Evolutionary conservation across 2,329 filamentous ascomycete genomes (phyloP), one percentile per base, ranked within the genome.

Genomic region (Xylaria sp.): DNA sequence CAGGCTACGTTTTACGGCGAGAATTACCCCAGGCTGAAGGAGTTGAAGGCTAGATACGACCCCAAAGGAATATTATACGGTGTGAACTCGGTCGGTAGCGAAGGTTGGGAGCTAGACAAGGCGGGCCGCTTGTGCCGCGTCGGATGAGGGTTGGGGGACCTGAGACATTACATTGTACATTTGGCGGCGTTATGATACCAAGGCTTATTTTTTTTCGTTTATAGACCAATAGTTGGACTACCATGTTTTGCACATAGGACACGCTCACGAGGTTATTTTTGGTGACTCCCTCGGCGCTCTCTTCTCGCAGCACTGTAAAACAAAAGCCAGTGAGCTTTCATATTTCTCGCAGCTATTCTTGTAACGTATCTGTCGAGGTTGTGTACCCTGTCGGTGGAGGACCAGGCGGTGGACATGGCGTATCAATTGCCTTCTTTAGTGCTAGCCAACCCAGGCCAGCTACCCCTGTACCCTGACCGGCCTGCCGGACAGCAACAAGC

Each of bases 21-120:
- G 1, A 82, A 83, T 60, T 85, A 84, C 58, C 58, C 68, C 1
- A 65, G 63, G 9, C 66, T 85, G 19, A 55, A 77, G 13, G 33
- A 46, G 0, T 75, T 86, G 29, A 87, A 87, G 78, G 68, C 74
- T 33, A 80, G 77, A 68, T 85, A 80, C 65, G 85, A 85, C 65
- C 74, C 79, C 1, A 54, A 73, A 0, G 68, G 71, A 1, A 59
- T 86, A 6, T 83, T 83, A 35, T 83, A 83, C 54, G 81, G 78
- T 10, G 68, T 68, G 5, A 79, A 76, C n/a, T 79, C 75, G 3
- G 83, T 86, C 5, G 83, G 83, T 0, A 83, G 80, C 58, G 83
- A 86, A 9, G n/a, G 8, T 31, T 56, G 43, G 54, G 23, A 8
- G 11, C 23, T 40, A 23, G 54, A 56, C 17, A 33, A 17, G 5